These are phyloP conservation scores for Penicillium sp. DNA, from an alignment of 2,329 filamentous ascomycete species.

Conservation along the genomic window DNA sequence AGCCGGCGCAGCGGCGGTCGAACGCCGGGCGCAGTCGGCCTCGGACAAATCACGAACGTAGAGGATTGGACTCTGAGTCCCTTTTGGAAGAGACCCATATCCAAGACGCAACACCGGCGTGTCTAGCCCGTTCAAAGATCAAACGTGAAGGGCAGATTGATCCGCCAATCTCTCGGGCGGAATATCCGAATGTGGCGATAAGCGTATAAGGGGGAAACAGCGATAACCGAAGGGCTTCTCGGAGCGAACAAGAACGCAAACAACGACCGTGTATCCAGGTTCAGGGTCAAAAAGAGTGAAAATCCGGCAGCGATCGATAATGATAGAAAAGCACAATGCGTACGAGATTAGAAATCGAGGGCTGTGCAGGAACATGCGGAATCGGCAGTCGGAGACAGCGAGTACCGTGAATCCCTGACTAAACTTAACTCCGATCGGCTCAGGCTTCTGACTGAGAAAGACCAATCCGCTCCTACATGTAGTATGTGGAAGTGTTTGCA, in stretches of 20 bases:
- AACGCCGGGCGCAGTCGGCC: conserved; percentile 11
- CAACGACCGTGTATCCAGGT: not conserved
- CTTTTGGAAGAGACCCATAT: conserved; percentile 20
- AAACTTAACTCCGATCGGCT: conserved; percentile 4
- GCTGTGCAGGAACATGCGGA: conserved; percentile 2
- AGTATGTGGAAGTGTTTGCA: too few relatives aligned
- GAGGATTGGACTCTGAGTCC: conserved; percentile 11
- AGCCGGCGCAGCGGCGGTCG: conserved; percentile 18
- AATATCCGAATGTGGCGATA: conserved; percentile 20
- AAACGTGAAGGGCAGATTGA: not conserved
- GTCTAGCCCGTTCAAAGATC: conserved; percentile 2
- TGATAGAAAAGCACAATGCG: not conserved
- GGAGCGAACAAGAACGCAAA: not conserved
- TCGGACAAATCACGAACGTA: conserved; percentile 13
- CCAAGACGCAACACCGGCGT: conserved; percentile 5
- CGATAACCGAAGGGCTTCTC: conserved; percentile 10
- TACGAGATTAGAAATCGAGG: conserved; percentile 19
- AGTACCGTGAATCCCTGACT: conserved; percentile 11
- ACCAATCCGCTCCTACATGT: too few relatives aligned
- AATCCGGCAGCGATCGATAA: not conserved
- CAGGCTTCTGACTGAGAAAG: not conserved
- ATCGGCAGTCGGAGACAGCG: conserved; percentile 11
- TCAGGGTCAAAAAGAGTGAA: not conserved
- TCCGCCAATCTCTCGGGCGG: conserved; percentile 2
- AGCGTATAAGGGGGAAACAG: conserved; percentile 9